Percentiles rank a stretch among this genome's conserved stretches.
phyloP scores from a whole-genome alignment of 768 basidiomycete genomes.

The Hericium coralloides region DNA sequence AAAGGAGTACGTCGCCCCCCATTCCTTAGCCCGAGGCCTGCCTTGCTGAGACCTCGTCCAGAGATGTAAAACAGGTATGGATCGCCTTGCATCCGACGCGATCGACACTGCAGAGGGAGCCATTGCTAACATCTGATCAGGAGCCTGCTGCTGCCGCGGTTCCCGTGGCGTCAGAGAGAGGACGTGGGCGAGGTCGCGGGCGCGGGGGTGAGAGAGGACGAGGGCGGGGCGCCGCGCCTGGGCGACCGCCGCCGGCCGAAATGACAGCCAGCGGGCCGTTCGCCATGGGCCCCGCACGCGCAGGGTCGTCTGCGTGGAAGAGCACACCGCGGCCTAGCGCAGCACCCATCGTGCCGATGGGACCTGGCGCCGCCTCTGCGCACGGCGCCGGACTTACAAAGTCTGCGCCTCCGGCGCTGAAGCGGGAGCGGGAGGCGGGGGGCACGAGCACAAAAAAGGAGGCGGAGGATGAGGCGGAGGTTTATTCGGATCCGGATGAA shows the following conservation, averaged over 20 bases:
- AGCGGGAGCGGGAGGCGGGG: conserved; percentile 23
- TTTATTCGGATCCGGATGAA: conserved; percentile 82
- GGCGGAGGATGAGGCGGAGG: conserved; percentile 47
- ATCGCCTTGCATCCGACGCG: not conserved
- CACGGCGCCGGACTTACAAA: conserved; percentile 43
- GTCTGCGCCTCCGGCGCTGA: conserved; percentile 41
- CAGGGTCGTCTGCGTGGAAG: conserved; percentile 45
- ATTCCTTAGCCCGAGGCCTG: not conserved
- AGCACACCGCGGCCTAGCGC: conserved; percentile 49
- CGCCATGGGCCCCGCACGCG: conserved; percentile 74
- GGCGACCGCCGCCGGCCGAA: conserved; percentile 45
- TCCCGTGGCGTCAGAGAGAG: conserved; percentile 32
- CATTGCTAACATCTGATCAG: conserved; percentile 23
- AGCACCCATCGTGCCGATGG: conserved; percentile 37
- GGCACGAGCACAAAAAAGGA: conserved; percentile 17
- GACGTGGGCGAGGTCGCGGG: conserved; percentile 29
- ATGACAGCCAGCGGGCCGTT: conserved; percentile 87
- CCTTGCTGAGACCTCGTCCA: conserved; percentile 16
- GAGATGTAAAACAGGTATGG: conserved; percentile 52
- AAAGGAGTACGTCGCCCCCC: conserved; percentile 54
- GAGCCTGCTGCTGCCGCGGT: conserved; percentile 34
- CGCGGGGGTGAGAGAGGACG: conserved; percentile 41
- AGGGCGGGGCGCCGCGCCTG: conserved; percentile 27
- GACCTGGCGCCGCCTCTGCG: conserved; percentile 25
- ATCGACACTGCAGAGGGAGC: not conserved